Evolutionary conservation across 495 filamentous ascomycete species (phyloP), one percentile per base, ranked within the genome.

Genomic region (Penicillium simplicissimum): DNA sequence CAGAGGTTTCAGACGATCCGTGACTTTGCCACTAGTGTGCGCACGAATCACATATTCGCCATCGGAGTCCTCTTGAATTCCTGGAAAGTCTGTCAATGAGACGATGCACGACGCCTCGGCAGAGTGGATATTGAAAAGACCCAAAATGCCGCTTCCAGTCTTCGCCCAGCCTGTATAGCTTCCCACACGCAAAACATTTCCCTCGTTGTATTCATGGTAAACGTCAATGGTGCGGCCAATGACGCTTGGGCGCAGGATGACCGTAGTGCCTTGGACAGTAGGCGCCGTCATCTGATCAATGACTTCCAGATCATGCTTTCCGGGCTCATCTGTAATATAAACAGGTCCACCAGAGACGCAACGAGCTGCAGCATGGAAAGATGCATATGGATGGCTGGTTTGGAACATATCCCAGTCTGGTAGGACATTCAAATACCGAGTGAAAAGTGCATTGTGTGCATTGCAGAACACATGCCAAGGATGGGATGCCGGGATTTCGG

Each of bases 381-480:
- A 82, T 1, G 87, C 87, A 65, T 90, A 95, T 2, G 83, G 77
- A 67, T 94, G 90, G 28, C 78, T 78, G 1, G 95, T 96, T 70
- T 98, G 95, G 73, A 98, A 98, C 95, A 98, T 98, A 74, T 98
- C 95, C 95, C 95, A 98, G 74, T 98, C 95, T 0, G 93, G 93
- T 14, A 91, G 64, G n/a, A 84, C 83, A 59, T 91, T 90, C 8
- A 91, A 71, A 61, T 88, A 83, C 11, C 85, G 80, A 13, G 93
- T 94, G 19, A 96, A 79, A 14, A 97, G 81, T n/a, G 88, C 78
- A 70, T 96, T 97, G 73, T 97, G 90, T 2, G 94, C 92, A 69
- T 98, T 98, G 60, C 88, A 86, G 74, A 93, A 98, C 48, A 98
- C 79, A 74, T 98, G 95, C 93, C 94, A 98, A 1, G 93, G 84